phyloP scores from a whole-genome alignment of 768 basidiomycete species.

The Collybiopsis confluens region DNA sequence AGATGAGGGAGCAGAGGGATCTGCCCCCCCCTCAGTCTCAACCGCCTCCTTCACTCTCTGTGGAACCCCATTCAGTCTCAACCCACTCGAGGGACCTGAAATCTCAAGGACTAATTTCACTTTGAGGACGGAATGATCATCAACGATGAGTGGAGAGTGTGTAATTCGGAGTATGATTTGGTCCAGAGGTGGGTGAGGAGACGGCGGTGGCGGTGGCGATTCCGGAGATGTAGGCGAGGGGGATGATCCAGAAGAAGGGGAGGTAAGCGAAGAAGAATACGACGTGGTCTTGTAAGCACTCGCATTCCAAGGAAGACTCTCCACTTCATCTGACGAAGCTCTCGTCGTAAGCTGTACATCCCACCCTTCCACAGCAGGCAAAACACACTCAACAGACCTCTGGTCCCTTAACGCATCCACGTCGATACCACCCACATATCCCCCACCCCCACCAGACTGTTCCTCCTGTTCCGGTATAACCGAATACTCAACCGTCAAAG shows the following conservation, averaged over 20 bases:
- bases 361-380: slow-evolving; percentile 80
- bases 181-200: slow-evolving; percentile 39
- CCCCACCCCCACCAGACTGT: too few species aligned
- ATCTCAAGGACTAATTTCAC: slow-evolving; percentile 78
- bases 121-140: slow-evolving; percentile 77
- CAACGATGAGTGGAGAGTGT: slow-evolving; percentile 66
- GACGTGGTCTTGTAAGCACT: slow-evolving; percentile 48
- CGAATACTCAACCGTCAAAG: slow-evolving; percentile 78
- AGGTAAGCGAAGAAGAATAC: slow-evolving; percentile 16
- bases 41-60: slow-evolving; percentile 58
- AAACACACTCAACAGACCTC: slow-evolving; percentile 71
- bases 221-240: too few species aligned
- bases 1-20: slow-evolving; percentile 60
- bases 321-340: slow-evolving; percentile 69
- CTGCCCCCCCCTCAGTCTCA: slow-evolving; percentile 59
- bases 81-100: slow-evolving; percentile 68
- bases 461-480: slow-evolving; percentile 81
- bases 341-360: slow-evolving; percentile 77
- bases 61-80: slow-evolving; percentile 84
- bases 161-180: slow-evolving; percentile 62
- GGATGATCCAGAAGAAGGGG: neutral
- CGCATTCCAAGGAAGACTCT: slow-evolving; percentile 70
- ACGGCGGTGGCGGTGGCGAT: too few species aligned
- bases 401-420: slow-evolving; percentile 71
- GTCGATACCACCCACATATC: too few species aligned